These are phyloP conservation scores for Harringtonia aguacate DNA, from an alignment of 2,329 filamentous ascomycete species.

Conservation along the genomic window DNA sequence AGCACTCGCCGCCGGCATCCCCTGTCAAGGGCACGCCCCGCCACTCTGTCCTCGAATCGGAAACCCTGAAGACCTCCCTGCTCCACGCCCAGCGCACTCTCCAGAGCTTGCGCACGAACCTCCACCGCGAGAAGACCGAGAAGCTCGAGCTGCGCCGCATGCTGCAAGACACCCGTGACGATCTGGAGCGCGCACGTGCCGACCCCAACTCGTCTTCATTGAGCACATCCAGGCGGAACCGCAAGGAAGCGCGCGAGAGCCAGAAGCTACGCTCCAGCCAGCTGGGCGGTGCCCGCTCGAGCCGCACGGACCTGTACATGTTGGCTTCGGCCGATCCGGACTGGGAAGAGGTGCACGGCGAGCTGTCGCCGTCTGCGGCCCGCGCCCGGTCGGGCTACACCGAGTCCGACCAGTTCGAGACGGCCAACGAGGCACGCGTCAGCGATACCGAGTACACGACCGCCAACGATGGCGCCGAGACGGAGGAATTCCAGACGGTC, in stretches of 20 bases:
- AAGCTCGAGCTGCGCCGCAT: conserved; percentile 93
- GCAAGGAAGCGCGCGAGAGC: conserved; percentile 57
- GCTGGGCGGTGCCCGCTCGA: conserved; percentile 64
- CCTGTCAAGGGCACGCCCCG: conserved; percentile 86
- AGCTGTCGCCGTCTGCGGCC: conserved; percentile 37
- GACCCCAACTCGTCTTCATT: too few species aligned
- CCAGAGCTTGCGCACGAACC: conserved; percentile 85
- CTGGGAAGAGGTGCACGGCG: conserved; percentile 69
- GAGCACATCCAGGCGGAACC: conserved; percentile 47
- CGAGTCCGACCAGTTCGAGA: conserved; percentile 64
- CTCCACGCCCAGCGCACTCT: conserved; percentile 95
- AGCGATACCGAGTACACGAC: conserved; percentile 55
- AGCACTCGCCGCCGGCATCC: conserved; percentile 82
- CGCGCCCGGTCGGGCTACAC: conserved; percentile 17
- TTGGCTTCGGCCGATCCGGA: conserved; percentile 58
- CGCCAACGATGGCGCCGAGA: conserved; percentile 69
- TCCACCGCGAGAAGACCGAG: conserved; percentile 96
- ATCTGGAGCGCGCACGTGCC: conserved; percentile 63
- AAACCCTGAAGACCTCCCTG: conserved; percentile 89
- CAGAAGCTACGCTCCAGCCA: conserved; percentile 57
- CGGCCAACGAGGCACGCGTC: conserved; percentile 56
- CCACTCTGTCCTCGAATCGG: conserved; percentile 84
- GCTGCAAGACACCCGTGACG: conserved; percentile 89
- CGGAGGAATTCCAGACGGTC: conserved; percentile 92
- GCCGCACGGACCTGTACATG: conserved; percentile 64